These are phyloP conservation scores for Cordyceps fumosorosea DNA, from an alignment of 2,329 filamentous ascomycete species.

Conservation along the genomic window DNA sequence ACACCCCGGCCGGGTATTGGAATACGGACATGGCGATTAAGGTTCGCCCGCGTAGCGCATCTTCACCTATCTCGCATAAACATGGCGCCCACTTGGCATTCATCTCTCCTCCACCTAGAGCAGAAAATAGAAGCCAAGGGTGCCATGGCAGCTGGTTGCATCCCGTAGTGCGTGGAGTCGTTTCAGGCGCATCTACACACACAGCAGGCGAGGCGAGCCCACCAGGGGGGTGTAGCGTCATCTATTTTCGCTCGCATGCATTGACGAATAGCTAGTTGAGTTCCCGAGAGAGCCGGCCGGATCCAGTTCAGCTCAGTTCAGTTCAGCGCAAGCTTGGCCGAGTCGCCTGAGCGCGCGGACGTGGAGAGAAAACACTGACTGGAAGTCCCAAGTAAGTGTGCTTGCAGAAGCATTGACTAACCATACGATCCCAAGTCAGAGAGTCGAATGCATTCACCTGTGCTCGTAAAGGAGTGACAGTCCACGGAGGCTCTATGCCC, in stretches of 20 bases:
- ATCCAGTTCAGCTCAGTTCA: background rate
- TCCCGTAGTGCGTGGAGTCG: background rate
- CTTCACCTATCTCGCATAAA: constrained; percentile 2
- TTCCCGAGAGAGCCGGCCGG: background rate
- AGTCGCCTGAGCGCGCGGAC: background rate
- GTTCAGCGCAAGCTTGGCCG: background rate
- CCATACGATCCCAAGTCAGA: background rate
- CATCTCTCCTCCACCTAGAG: background rate
- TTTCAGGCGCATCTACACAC: constrained; percentile 6
- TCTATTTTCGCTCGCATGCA: background rate
- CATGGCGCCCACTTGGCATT: background rate
- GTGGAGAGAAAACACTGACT: background rate
- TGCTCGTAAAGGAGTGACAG: background rate
- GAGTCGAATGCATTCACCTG: background rate
- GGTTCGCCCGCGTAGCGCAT: background rate
- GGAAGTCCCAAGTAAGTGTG: background rate
- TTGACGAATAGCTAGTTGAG: background rate
- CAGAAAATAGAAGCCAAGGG: background rate
- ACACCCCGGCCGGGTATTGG: background rate
- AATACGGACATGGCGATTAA: background rate
- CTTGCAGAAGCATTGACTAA: background rate
- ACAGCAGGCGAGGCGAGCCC: background rate
- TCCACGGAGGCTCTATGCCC: background rate
- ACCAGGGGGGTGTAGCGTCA: background rate
- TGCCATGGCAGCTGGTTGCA: background rate